phyloP scores from a whole-genome alignment of 495 filamentous ascomycete genomes.

The Tuber indicum region DNA sequence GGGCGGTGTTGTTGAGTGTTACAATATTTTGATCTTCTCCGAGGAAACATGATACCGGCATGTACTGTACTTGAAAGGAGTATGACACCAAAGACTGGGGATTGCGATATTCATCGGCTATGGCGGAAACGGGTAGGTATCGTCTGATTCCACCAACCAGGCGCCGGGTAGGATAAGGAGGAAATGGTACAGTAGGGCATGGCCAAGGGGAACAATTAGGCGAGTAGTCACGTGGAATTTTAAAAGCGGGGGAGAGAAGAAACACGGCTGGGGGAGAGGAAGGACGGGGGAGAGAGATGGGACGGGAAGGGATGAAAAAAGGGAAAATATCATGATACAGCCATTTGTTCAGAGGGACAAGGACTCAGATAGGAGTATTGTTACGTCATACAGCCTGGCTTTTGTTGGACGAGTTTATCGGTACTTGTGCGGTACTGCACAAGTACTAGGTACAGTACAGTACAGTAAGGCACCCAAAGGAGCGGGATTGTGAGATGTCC shows the following conservation, averaged over 20 bases:
- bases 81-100: neutral
- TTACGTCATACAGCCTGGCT: neutral
- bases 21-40: neutral
- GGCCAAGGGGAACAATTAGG: neutral
- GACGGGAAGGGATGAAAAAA: neutral
- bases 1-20: neutral
- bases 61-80: neutral
- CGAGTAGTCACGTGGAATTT: neutral
- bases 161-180: neutral
- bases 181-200: neutral
- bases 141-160: neutral
- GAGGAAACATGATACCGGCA: neutral
- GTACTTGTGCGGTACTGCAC: neutral
- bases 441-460: no score
- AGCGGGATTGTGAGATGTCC: neutral
- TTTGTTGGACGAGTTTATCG: neutral
- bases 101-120: neutral
- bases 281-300: neutral
- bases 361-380: neutral
- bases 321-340: neutral
- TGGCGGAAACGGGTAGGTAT: neutral
- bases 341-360: neutral
- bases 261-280: neutral
- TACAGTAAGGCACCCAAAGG: neutral
- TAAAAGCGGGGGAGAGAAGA: neutral